Evolutionary conservation across 345 rosid genomes (phyloP).

Genomic region (Carallia pectinifolia): DNA sequence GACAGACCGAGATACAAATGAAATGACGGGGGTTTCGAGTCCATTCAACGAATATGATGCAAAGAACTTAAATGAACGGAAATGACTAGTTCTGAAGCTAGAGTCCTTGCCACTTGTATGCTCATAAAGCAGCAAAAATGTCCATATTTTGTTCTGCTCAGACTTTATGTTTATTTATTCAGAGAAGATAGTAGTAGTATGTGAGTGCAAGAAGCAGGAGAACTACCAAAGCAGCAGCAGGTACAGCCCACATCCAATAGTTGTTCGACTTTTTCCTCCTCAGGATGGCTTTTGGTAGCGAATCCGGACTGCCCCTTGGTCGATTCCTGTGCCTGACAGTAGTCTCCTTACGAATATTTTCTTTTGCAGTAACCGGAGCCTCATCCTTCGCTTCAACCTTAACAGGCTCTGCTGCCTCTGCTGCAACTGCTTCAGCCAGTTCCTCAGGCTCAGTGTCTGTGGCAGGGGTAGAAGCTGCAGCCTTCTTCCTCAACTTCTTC

Average conservation of each 20-base stretch:
- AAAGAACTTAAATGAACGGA: constrained; percentile 28
- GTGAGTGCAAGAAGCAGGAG: constrained; percentile 43
- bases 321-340: constrained; percentile 49
- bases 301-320: constrained; percentile 51
- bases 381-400: constrained; percentile 39
- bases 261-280: constrained; percentile 70
- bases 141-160: constrained; percentile 13
- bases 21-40: constrained; percentile 34
- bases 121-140: constrained; percentile 22
- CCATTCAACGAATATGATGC: constrained; percentile 32
- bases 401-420: constrained; percentile 55
- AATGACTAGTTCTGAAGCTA: constrained; percentile 20
- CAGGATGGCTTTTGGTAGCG: constrained; percentile 64
- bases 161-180: constrained; percentile 23
- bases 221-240: constrained; percentile 45
- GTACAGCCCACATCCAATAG: constrained; percentile 66
- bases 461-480: constrained; percentile 31
- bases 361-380: constrained; percentile 37
- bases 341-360: constrained; percentile 45
- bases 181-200: constrained; percentile 48
- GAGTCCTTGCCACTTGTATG: constrained; percentile 18
- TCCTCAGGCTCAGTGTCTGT: constrained; percentile 42
- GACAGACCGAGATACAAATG: constrained; percentile 24
- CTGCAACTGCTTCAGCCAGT: constrained; percentile 41
- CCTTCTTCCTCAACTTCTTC: constrained; percentile 83